A percentile compares a stretch with the other conserved stretches of the same genome.
Conservation (phyloP, 1,139 yeast species). For the Sugiyamaella castrensis region DNA sequence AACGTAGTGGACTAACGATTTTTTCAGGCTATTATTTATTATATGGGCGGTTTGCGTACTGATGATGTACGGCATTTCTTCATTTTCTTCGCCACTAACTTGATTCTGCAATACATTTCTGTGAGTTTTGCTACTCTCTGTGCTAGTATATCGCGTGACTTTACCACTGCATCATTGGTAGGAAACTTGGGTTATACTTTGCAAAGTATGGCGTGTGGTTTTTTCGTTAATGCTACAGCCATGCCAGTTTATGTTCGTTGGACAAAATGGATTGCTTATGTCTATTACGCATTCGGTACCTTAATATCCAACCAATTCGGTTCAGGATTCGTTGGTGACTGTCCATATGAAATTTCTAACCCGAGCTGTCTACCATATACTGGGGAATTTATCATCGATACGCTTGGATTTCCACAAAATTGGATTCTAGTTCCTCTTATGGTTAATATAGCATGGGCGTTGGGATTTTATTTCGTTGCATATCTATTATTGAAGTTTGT, state of each 20-base stretch:
- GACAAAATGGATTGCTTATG: slow-evolving; percentile 70
- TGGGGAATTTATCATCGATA: slow-evolving; percentile 52
- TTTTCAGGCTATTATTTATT: slow-evolving; percentile 50
- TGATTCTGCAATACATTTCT: slow-evolving; percentile 57
- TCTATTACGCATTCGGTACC: slow-evolving; percentile 79
- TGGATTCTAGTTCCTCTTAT: slow-evolving; percentile 72
- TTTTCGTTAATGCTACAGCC: slow-evolving; percentile 66
- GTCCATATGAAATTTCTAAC: slow-evolving; percentile 46
- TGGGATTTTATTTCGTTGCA: slow-evolving; percentile 54
- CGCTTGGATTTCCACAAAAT: slow-evolving; percentile 58
- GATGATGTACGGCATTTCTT: slow-evolving; percentile 51
- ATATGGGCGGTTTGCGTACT: slow-evolving; percentile 70
- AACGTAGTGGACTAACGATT: neutral
- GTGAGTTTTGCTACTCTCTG: slow-evolving; percentile 55
- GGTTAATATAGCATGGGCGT: slow-evolving; percentile 56
- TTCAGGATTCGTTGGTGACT: slow-evolving; percentile 56
- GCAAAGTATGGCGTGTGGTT: slow-evolving; percentile 79
- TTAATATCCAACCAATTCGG: slow-evolving; percentile 59
- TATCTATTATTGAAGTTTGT: slow-evolving; percentile 42
- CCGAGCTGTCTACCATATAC: slow-evolving; percentile 41
- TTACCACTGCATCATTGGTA: slow-evolving; percentile 60
- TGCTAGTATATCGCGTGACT: slow-evolving; percentile 61
- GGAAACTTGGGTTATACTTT: slow-evolving; percentile 65
- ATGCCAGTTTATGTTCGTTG: slow-evolving; percentile 87
- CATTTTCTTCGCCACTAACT: slow-evolving; percentile 55